phyloP scores from a whole-genome alignment of 257 asterid species.

The Nyctanthes arbortristis region DNA sequence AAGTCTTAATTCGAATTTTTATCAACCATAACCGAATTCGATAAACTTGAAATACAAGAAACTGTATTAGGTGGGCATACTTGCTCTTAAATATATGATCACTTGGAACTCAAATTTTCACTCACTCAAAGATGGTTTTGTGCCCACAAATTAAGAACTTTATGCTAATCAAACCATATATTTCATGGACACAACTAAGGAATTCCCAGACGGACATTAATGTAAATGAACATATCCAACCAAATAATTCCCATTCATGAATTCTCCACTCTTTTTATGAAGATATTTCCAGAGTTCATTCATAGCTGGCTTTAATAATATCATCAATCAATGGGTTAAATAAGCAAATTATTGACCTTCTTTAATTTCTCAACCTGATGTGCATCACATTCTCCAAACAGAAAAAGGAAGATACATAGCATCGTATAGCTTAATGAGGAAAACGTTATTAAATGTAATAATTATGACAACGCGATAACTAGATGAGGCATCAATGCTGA shows the following conservation, averaged over 20 bases:
- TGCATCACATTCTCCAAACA: background rate
- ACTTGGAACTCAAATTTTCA: too few relatives aligned
- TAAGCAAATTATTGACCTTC: background rate
- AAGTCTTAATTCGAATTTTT: too few relatives aligned
- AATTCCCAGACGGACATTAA: background rate
- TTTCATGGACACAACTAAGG: background rate
- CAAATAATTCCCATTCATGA: too few relatives aligned
- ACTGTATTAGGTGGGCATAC: too few relatives aligned
- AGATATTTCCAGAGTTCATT: background rate
- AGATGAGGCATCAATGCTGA: background rate
- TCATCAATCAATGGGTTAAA: background rate
- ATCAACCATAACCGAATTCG: too few relatives aligned
- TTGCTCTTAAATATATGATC: too few relatives aligned
- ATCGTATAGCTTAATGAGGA: background rate
- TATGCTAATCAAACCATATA: too few relatives aligned
- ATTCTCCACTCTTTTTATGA: background rate
- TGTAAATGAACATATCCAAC: background rate
- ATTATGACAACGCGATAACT: background rate
- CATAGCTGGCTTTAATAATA: background rate
- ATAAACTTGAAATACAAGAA: too few relatives aligned
- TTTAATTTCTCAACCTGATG: background rate
- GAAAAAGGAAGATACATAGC: background rate
- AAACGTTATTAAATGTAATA: background rate
- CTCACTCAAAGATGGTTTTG: too few relatives aligned
- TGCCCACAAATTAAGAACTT: too few relatives aligned